phyloP scores from a whole-genome alignment of 352 stramenopile genomes.

The Sclerospora graminicola region DNA sequence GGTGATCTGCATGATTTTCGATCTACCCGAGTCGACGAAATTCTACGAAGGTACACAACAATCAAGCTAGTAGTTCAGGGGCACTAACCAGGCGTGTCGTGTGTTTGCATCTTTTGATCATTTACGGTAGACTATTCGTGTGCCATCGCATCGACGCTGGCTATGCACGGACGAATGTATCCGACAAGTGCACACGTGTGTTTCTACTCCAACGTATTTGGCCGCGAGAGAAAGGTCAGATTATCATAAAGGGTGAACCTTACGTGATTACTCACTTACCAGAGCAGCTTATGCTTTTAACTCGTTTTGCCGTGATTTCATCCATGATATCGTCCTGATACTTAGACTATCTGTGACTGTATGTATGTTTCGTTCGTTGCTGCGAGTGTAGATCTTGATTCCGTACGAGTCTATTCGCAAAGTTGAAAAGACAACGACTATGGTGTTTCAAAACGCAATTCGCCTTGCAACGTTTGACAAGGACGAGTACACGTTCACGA shows the following conservation, averaged over 20 bases:
- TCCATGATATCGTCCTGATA: slow-evolving; percentile 3
- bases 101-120: slow-evolving; percentile 1
- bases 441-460: slow-evolving; percentile 74
- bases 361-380: slow-evolving; percentile 4
- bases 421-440: slow-evolving; percentile 73
- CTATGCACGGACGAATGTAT: slow-evolving; percentile 86
- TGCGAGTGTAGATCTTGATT: slow-evolving; percentile 53
- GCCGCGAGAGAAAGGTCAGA: slow-evolving; percentile 70
- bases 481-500: slow-evolving; percentile 80
- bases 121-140: slow-evolving; percentile 64
- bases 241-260: neutral
- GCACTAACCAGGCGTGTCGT: neutral
- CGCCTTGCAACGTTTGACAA: slow-evolving; percentile 51
- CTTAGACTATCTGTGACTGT: slow-evolving; percentile 8
- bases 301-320: slow-evolving; percentile 15
- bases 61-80: neutral
- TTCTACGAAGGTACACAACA: slow-evolving; percentile 61
- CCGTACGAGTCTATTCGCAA: slow-evolving; percentile 75
- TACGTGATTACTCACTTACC: neutral
- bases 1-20: slow-evolving; percentile 84
- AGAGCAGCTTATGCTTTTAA: slow-evolving; percentile 1
- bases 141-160: slow-evolving; percentile 61
- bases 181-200: slow-evolving; percentile 69
- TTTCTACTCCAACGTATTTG: slow-evolving; percentile 86
- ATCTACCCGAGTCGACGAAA: slow-evolving; percentile 51